Evolutionary conservation across 805 yeast genomes (phyloP).

Genomic region (Yamadazyma kitorensis): DNA sequence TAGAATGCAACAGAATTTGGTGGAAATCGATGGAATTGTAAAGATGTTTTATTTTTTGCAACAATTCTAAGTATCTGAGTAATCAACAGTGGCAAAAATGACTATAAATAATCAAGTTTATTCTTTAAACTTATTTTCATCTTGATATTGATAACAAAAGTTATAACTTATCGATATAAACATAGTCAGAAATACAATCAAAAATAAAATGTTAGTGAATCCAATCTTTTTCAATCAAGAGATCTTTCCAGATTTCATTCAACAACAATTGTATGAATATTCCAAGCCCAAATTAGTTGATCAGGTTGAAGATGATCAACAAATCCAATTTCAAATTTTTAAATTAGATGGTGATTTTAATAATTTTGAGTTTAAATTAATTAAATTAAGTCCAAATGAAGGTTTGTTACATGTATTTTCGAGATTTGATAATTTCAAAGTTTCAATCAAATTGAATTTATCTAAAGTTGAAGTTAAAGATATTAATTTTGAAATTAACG

Average conservation of each 20-base stretch:
- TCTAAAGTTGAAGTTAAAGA: conserved; percentile 26
- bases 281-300: conserved; percentile 30
- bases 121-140: no score
- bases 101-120: no score
- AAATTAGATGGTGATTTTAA: conserved; percentile 32
- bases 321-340: conserved; percentile 34
- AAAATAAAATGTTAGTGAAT: conserved; percentile 14
- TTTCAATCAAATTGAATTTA: conserved; percentile 28
- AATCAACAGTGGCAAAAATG: no score
- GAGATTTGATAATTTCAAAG: conserved; percentile 28
- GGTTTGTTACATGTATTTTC: conserved; percentile 30
- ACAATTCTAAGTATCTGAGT: no score
- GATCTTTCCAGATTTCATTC: conserved; percentile 8
- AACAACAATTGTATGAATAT: conserved; percentile 7
- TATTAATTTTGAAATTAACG: conserved; percentile 35
- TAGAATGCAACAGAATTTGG: no score
- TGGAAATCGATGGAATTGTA: no score
- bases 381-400: conserved; percentile 29
- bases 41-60: no score
- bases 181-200: neutral
- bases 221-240: conserved; percentile 14
- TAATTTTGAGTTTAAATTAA: conserved; percentile 28
- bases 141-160: no score
- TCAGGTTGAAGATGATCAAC: conserved; percentile 32
- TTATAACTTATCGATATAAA: no score